Percentiles rank a stretch among this genome's conserved stretches.
These are phyloP conservation scores for Pascua guehoae DNA, from an alignment of 1,284 basidiomycete species.

Conservation along the genomic window DNA sequence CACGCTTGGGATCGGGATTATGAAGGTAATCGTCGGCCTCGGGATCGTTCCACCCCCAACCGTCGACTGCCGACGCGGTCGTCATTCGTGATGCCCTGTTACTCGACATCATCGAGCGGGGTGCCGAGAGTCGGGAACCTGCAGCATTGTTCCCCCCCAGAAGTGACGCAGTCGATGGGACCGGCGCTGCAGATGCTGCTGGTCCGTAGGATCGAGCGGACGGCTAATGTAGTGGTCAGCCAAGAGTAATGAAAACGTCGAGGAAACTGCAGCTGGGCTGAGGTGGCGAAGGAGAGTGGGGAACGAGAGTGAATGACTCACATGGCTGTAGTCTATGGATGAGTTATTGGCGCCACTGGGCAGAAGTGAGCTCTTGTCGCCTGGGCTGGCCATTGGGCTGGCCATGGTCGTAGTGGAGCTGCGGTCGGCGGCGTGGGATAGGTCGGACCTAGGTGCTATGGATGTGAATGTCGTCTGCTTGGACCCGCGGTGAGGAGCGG, in stretches of 20 bases:
- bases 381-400: neutral
- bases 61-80: constrained; percentile 7
- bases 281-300: no score
- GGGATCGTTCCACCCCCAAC: constrained; percentile 27
- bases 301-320: neutral
- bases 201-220: constrained; percentile 35
- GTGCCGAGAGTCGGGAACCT: constrained; percentile 10
- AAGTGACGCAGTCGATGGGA: constrained; percentile 25
- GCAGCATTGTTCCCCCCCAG: constrained; percentile 12
- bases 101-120: neutral
- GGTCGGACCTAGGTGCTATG: neutral
- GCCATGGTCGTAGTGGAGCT: no score
- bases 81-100: neutral
- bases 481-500: no score
- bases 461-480: neutral
- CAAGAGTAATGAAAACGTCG: no score
- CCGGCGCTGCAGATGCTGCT: constrained; percentile 25
- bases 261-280: no score
- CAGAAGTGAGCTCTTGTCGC: constrained; percentile 3
- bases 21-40: constrained; percentile 51
- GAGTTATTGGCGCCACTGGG: neutral
- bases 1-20: constrained; percentile 59
- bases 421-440: neutral
- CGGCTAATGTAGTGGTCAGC: neutral
- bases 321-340: constrained; percentile 9